Evolutionary conservation across 2,329 filamentous ascomycete genomes (phyloP), one percentile per base, ranked within the genome.

Genomic region (Alternaria tenuissima): DNA sequence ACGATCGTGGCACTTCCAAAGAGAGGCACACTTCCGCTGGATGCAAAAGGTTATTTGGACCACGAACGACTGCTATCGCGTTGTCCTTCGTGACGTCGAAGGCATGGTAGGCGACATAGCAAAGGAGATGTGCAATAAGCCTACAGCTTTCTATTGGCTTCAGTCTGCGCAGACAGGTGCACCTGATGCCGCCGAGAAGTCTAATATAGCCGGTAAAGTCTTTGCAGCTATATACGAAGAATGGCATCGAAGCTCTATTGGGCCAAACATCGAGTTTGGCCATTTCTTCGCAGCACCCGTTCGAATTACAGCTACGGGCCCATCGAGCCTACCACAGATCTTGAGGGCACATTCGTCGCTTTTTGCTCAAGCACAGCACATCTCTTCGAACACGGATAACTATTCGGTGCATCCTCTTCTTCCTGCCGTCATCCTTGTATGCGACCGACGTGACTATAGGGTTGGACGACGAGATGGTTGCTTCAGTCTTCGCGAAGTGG

Each of bases 241-340:
- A 55, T 65, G 60, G 63, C 56, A 47, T 55, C 57, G 54, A 55
- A 51, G 57, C 32, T 61, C 20, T 57, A 43, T 30, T 14, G 24
- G 47, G 22, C 47, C 38, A 24, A 55, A 63, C 49, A 63, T 65
- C 24, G 57, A 65, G 51, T 65, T 63, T 51, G 63, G 57, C n/a
- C 60, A 65, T 61, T 65, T 63, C 28, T 55, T 65, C 32, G 63
- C 57, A 49, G 52, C 49, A 26, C 57, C 60, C n/a, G 57, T 65
- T 53, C 51, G 63, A 46, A 55, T 63, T 43, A 47, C 63, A 42
- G 51, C 42, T 20, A 63, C 57, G 44, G 60, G 60, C 28, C 63
- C 63, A 42, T 51, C 36, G 18, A 65, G 30, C 32, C 46, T 65
- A 38, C 43, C 53, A 34, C 2, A 61, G 9, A 61, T 65, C 24